Evolutionary conservation across 306 rosid genomes (phyloP).

Genomic region (Amphicarpaea edgeworthii): DNA sequence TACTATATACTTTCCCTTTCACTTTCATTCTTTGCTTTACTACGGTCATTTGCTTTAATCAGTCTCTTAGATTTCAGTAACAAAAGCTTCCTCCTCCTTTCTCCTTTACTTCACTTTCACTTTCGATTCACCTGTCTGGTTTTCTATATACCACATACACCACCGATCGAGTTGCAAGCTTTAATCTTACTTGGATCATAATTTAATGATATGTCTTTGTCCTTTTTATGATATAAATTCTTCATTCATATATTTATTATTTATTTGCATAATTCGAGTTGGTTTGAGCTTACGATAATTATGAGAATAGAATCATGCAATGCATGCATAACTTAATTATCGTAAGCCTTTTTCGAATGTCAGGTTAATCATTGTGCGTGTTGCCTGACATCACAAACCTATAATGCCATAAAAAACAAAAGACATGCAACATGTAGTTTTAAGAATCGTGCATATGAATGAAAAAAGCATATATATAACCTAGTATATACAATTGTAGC

Average conservation of each 20-base stretch:
- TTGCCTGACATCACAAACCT: conserved; percentile 41
- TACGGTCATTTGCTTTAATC: conserved; percentile 64
- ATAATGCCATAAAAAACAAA: conserved; percentile 1
- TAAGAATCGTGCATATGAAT: not conserved
- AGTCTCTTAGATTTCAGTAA: conserved; percentile 84
- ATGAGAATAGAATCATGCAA: conserved; percentile 7
- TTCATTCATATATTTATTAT: not conserved
- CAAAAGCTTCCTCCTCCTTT: conserved; percentile 55
- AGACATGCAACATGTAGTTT: not conserved
- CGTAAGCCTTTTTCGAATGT: conserved; percentile 26
- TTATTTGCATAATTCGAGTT: not conserved
- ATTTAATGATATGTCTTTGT: too few relatives aligned
- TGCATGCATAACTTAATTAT: conserved; percentile 18
- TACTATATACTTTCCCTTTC: too few relatives aligned
- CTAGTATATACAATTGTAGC: conserved; percentile 6
- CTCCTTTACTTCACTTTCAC: conserved; percentile 37
- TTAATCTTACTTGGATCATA: conserved; percentile 4
- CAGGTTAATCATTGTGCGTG: conserved; percentile 48
- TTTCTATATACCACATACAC: conserved; percentile 4
- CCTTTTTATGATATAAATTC: not conserved
- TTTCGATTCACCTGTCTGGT: conserved; percentile 37
- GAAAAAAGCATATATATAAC: not conserved
- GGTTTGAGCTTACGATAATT: conserved; percentile 23
- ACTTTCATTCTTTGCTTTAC: conserved; percentile 65
- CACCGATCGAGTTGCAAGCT: conserved; percentile 4